Percentiles rank a stretch among this genome's conserved stretches.
These are phyloP conservation scores for Russula virescens DNA, from an alignment of 768 basidiomycete genomes.

Conservation along the genomic window DNA sequence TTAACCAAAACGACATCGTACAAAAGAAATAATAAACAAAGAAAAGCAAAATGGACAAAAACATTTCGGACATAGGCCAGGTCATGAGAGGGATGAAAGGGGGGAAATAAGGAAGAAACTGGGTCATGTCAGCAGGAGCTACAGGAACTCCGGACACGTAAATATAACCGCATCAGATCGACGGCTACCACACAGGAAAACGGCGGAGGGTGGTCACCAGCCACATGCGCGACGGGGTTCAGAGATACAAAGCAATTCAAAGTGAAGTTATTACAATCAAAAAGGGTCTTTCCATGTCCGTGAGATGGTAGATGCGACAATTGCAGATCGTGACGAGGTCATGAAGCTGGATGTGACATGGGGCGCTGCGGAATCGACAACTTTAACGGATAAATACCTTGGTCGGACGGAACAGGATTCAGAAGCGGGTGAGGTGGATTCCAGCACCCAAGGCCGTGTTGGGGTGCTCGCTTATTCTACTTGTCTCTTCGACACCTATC, in stretches of 20 bases:
- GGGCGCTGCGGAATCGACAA: constrained; percentile 14
- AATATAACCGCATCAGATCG: constrained; percentile 15
- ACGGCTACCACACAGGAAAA: constrained; percentile 2
- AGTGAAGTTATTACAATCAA: constrained; percentile 21
- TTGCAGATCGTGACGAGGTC: constrained; percentile 24
- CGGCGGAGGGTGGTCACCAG: constrained; percentile 9
- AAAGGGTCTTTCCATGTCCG: constrained; percentile 23
- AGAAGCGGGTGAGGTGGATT: constrained; percentile 23
- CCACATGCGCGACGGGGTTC: constrained; percentile 3
- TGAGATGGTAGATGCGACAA: constrained; percentile 26
- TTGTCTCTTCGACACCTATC: constrained; percentile 14
- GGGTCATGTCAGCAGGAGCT: constrained; percentile 16
- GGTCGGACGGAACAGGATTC: not conserved
- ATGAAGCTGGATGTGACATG: constrained; percentile 21
- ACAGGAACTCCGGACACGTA: constrained; percentile 19
- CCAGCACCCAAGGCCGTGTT: constrained; percentile 23
- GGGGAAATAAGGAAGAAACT: not conserved
- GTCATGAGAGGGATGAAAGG: constrained; percentile 9
- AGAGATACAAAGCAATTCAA: constrained; percentile 20
- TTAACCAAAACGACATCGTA: constrained; percentile 15
- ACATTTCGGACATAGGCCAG: constrained; percentile 5
- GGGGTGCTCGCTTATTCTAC: constrained; percentile 13
- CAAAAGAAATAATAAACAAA: constrained; percentile 12
- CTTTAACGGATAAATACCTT: constrained; percentile 22
- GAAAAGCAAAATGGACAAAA: not conserved